phyloP scores from a whole-genome alignment of 2,329 filamentous ascomycete genomes.

The Penicillium sp. region DNA sequence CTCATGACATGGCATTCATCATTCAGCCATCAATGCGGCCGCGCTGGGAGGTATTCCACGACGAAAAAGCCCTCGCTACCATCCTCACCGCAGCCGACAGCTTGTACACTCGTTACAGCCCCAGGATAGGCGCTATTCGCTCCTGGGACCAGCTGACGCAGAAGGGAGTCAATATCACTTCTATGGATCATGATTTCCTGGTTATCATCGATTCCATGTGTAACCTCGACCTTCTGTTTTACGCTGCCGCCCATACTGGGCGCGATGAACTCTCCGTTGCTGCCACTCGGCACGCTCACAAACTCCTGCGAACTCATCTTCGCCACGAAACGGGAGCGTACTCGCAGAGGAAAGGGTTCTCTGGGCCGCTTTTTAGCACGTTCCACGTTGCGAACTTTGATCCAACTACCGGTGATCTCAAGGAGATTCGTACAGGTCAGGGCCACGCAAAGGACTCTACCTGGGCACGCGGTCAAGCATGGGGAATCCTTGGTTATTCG shows the following conservation, averaged over 20 bases:
- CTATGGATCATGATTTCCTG: constrained; percentile 39
- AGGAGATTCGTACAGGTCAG: constrained; percentile 23
- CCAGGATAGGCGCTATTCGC: constrained; percentile 43
- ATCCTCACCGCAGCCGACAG: constrained; percentile 21
- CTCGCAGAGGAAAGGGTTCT: neutral
- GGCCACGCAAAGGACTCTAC: constrained; percentile 24
- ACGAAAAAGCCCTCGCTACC: constrained; percentile 8
- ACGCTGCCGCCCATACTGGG: constrained; percentile 33
- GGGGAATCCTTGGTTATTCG: constrained; percentile 13
- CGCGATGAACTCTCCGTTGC: constrained; percentile 32
- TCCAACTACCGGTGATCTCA: constrained; percentile 14
- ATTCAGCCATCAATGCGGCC: constrained; percentile 50
- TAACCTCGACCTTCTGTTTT: constrained; percentile 45
- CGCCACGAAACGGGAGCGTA: constrained; percentile 26
- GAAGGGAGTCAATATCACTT: constrained; percentile 26
- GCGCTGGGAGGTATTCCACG: constrained; percentile 50
- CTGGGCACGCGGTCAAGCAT: constrained; percentile 7
- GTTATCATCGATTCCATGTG: constrained; percentile 49
- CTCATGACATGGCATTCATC: constrained; percentile 58
- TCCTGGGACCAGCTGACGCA: constrained; percentile 29
- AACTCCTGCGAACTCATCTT: constrained; percentile 38
- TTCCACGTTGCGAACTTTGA: constrained; percentile 27
- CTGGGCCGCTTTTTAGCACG: constrained; percentile 16
- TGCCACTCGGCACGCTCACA: constrained; percentile 42
- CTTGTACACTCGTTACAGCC: constrained; percentile 37